Evolutionary conservation across 495 filamentous ascomycete species (phyloP).

Genomic region (Parathielavia hyrcaniae): DNA sequence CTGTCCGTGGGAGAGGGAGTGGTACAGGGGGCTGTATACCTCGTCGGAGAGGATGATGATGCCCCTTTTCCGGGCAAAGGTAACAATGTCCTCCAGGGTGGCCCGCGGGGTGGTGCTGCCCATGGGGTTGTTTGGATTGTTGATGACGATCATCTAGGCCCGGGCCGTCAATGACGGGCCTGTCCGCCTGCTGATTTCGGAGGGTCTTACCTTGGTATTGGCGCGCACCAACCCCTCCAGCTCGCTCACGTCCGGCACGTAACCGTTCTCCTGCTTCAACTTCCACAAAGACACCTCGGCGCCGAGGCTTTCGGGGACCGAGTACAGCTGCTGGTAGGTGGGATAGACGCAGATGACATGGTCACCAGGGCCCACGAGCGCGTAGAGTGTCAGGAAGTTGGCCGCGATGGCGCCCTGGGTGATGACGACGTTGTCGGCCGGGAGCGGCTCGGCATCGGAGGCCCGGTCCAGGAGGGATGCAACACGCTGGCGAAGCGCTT

Average conservation of each 20-base stretch:
- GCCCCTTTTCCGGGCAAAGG: constrained; percentile 54
- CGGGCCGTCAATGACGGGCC: not conserved
- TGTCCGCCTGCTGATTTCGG: not conserved
- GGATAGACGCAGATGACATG: constrained; percentile 88
- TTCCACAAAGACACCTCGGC: constrained; percentile 80
- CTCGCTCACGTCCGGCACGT: constrained; percentile 61
- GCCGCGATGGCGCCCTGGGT: constrained; percentile 79
- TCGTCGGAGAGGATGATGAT: constrained; percentile 74
- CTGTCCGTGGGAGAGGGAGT: constrained; percentile 39
- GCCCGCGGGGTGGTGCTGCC: constrained; percentile 61
- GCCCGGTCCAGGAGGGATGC: constrained; percentile 25
- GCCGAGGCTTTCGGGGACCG: constrained; percentile 67
- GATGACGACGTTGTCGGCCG: constrained; percentile 62
- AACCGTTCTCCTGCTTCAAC: constrained; percentile 57
- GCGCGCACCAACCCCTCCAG: constrained; percentile 60
- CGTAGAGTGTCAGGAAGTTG: constrained; percentile 73
- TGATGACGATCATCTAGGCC: constrained; percentile 42
- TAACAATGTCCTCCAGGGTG: constrained; percentile 55
- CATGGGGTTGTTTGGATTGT: constrained; percentile 87
- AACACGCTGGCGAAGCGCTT: constrained; percentile 24
- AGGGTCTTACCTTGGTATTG: constrained; percentile 57
- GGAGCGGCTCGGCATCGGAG: constrained; percentile 13
- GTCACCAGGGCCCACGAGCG: constrained; percentile 68
- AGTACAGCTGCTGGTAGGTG: constrained; percentile 84
- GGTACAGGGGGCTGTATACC: constrained; percentile 87